Base-by-base conservation (phyloP, 2,329 filamentous ascomycete species). In the Nemania diffusa region DNA sequence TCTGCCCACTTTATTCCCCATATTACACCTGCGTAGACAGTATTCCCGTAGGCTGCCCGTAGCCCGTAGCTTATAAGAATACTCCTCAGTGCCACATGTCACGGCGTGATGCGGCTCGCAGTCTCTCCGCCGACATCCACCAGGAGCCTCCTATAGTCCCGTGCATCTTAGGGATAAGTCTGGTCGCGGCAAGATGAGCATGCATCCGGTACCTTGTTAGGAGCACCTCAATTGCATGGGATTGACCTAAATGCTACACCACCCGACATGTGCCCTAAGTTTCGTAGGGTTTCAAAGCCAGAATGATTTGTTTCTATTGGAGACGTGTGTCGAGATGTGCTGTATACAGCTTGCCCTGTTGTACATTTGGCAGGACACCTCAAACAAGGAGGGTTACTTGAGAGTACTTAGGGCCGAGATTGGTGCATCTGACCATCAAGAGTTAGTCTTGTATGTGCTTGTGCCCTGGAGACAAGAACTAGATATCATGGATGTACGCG, bases 181-280 rank as follows among this genome's bases (percentile, higher is more conserved):
- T 56, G 50, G 51, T 57, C 51, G 59, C 60, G 67, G 64, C 51
- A 64, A 56, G 52, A 32, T 40, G 42, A 56, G 13, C 40, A 51
- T 69, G 67, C 67, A 62, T 67, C 67, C 64, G 64, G 67, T 64
- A 62, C 60, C 57, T 64, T 52, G 56, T 55, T 63, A 24, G 55
- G 53, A 53, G 55, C 15, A 34, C 40, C 24, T 46, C 26, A 15
- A 44, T 61, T 64, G 61, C 65, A 64, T 64, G 44, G 34, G 56
- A 64, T 60, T 42, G 26, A 64, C 44, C 46, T 40, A 64, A 32
- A 65, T 68, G 51, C 52, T 46, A 68, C 62, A 44, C 55, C 22
- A 51, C 27, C 24, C 52, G 24, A 58, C 29, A 22, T 42, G 29
- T 20, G 11, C 32, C 24, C 5, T 17, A 51, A 51, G 22, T 63